Evolutionary conservation across 768 basidiomycete genomes (phyloP).

Genomic region (Agaricus subrufescens): DNA sequence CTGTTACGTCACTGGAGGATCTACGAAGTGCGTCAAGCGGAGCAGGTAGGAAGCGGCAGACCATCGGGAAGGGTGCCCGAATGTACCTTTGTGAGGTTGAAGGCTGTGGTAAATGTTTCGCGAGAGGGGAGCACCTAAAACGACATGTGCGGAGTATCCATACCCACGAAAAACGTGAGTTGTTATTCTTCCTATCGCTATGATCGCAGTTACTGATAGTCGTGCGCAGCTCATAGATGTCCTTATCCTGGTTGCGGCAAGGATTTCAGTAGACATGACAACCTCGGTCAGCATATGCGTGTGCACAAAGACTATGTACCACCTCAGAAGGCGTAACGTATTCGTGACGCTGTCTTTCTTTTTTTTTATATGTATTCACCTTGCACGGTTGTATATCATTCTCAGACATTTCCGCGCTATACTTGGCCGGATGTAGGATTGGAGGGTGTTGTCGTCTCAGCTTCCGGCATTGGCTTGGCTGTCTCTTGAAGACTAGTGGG

Average conservation of each 20-base stretch:
- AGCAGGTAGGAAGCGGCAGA: conserved; percentile 30
- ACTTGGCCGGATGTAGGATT: conserved; percentile 1
- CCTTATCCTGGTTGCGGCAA: conserved; percentile 77
- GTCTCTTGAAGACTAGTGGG: not conserved
- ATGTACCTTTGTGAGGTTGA: conserved; percentile 74
- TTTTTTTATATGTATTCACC: conserved; percentile 10
- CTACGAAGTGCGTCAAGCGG: conserved; percentile 28
- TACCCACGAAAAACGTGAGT: conserved; percentile 89
- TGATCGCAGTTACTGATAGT: conserved; percentile 10
- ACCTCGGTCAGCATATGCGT: conserved; percentile 84
- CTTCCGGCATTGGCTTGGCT: not conserved
- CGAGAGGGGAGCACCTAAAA: conserved; percentile 86
- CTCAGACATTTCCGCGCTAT: not conserved
- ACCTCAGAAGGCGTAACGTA: conserved; percentile 14
- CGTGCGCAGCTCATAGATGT: conserved; percentile 67
- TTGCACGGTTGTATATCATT: not conserved
- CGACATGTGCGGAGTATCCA: conserved; percentile 86
- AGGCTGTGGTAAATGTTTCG: conserved; percentile 86
- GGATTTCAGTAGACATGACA: conserved; percentile 84
- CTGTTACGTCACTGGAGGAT: conserved; percentile 35
- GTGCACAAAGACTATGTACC: conserved; percentile 60
- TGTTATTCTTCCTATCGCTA: conserved; percentile 5
- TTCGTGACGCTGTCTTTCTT: conserved; percentile 8
- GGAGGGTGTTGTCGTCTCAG: conserved; percentile 6
- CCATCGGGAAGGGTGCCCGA: conserved; percentile 32